Conservation (phyloP, 305 asterid genomes). For the Fraxinus sp. region DNA sequence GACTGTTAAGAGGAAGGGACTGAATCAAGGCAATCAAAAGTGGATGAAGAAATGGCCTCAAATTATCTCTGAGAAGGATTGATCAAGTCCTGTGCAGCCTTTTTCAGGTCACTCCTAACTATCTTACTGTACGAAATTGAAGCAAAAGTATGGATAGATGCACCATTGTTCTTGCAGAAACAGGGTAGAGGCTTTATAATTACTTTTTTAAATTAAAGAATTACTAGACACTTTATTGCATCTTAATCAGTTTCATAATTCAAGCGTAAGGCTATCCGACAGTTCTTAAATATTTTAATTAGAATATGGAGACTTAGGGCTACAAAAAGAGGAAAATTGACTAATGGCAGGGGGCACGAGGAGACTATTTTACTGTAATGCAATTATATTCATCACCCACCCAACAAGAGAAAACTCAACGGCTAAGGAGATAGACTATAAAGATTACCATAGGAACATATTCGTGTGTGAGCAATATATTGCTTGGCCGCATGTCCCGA, state of each 20-base stretch:
- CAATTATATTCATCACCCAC: not conserved
- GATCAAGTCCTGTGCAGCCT: not conserved
- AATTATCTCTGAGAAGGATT: not conserved
- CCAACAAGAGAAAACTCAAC: not conserved
- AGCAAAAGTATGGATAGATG: not conserved
- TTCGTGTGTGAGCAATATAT: conserved; percentile 70
- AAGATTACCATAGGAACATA: conserved; percentile 67
- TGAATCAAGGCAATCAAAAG: not conserved
- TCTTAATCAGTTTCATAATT: not conserved
- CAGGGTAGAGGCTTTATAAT: not conserved
- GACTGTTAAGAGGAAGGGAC: not conserved
- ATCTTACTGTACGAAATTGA: not conserved
- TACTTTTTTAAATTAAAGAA: not conserved
- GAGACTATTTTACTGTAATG: not conserved
- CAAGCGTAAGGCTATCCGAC: not conserved
- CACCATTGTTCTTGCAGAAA: not conserved
- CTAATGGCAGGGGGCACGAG: not conserved
- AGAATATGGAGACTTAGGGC: not conserved
- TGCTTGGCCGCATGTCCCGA: conserved; percentile 75
- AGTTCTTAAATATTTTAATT: not conserved
- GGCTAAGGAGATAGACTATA: not conserved
- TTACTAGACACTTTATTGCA: not conserved
- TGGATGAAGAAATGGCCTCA: not conserved
- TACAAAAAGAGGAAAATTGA: not conserved
- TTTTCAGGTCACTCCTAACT: not conserved